Conservation (phyloP, 257 asterid genomes). For the Cinchona pubescens region DNA sequence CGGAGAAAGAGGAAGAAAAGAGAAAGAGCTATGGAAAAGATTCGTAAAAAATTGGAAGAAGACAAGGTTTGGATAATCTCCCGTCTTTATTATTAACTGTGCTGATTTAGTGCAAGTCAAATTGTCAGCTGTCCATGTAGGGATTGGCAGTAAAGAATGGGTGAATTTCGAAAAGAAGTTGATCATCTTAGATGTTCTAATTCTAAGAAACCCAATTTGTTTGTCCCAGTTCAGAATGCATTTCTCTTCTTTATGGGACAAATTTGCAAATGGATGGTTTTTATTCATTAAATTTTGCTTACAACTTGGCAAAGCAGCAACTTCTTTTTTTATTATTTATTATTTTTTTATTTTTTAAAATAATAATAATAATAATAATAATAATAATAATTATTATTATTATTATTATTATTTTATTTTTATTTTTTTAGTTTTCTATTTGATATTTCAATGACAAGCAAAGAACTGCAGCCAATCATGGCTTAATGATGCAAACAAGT, state of each 20-base stretch:
- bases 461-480: not conserved
- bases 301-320: not conserved
- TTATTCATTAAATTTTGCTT: not conserved
- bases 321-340: no score
- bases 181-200: not conserved
- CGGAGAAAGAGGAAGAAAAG: conserved; percentile 92
- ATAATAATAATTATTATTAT: no score
- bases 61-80: conserved; percentile 63
- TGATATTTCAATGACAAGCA: not conserved
- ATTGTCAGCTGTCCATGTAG: not conserved
- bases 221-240: not conserved
- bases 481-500: not conserved
- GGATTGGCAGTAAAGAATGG: not conserved
- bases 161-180: not conserved
- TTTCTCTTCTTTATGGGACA: not conserved
- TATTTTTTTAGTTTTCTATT: not conserved
- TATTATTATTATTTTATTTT: no score
- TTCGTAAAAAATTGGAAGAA: conserved; percentile 93
- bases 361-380: no score
- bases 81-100: conserved; percentile 8
- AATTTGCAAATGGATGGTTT: not conserved
- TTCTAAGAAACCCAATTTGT: not conserved
- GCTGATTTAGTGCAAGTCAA: not conserved
- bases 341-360: no score
- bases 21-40: conserved; percentile 87